Base-by-base conservation (phyloP, 106 monocot species). In the Allium fistulosum region DNA sequence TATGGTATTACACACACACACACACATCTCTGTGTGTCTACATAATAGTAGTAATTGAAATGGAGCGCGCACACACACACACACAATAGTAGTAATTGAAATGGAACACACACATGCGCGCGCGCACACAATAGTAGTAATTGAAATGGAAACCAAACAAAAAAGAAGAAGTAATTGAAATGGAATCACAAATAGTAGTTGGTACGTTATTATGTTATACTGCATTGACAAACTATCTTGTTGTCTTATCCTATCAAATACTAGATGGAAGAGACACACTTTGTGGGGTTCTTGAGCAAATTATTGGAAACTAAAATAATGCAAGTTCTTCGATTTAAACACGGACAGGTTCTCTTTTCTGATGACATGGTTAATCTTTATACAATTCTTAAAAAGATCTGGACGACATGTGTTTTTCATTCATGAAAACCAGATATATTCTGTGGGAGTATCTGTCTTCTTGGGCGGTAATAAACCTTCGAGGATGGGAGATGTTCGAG, bases 401-500 rank as follows among this genome's bases (percentile, higher is more conserved):
- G 26, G 9, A 16, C 47, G 8, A 26, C 57, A 14, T 66, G 62
- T 57, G 51, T 45, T 37, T 66, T 46, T 57, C 18, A 12, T 71
- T 49, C 51, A 28, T 79, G 62, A 62, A 74, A 58, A 57, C 15
- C 80, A 97, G 97, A 80, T 99, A 57, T 99, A 99, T 66, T 89
- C 97, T 27, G 92, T 99, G 49, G 81, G 70, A 64, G 99, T 99
- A 51, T 92, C 92, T 63, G 99, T 93, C 66, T 99, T 99, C 59
- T 72, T 99, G 63, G 93, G 99, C 77, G 99, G 99, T 65, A 99
- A 99, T 75, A 99, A 87, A 78, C 99, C 99, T 80, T 99, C 99
- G 73, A 85, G 99, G 87, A 73, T 62, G 60, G 92, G 87, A 63
- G 99, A 99, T 83, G 81, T 99, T 46, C 87, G 90, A 69, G 99